Evolutionary conservation across 176 grass and related monocot species (phyloP).

Genomic region (Oryza coarctata): DNA sequence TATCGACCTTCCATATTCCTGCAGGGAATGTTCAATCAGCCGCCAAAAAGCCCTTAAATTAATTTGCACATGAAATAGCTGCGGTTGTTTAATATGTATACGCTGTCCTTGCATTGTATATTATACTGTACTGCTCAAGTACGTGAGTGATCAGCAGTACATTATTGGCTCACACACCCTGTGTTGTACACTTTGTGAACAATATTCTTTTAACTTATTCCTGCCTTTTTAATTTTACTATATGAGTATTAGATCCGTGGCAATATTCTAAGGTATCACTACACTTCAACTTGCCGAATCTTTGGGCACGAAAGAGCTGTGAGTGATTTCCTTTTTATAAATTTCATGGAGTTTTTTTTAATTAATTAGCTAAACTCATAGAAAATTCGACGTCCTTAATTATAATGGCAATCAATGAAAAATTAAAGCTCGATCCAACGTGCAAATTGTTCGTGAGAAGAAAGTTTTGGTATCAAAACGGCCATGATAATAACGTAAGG

Average conservation of each 20-base stretch:
- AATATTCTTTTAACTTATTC: constrained; percentile 16
- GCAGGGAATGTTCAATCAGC: background rate
- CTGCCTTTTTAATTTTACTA: background rate
- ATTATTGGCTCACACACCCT: constrained; percentile 42
- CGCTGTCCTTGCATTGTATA: background rate
- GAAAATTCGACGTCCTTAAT: constrained; percentile 14
- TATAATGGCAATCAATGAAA: background rate
- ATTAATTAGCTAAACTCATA: constrained; percentile 1
- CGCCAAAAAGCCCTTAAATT: background rate
- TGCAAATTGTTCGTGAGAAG: constrained; percentile 13
- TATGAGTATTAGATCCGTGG: background rate
- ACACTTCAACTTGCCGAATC: constrained; percentile 45
- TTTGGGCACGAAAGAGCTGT: constrained; percentile 6
- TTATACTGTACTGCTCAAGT: constrained; percentile 23
- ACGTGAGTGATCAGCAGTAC: background rate
- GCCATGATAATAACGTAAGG: background rate
- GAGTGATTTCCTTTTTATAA: background rate
- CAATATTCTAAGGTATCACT: constrained; percentile 37
- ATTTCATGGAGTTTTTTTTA: background rate
- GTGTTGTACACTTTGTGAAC: constrained; percentile 43
- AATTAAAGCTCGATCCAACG: background rate
- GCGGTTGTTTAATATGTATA: constrained; percentile 10
- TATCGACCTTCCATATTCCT: background rate
- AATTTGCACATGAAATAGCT: constrained; percentile 16
- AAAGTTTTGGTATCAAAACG: constrained; percentile 11